A percentile compares a stretch with the other conserved stretches of the same genome.
These are phyloP conservation scores for Gossypium davidsonii DNA, from an alignment of 441 rosid species.

Conservation along the genomic window DNA sequence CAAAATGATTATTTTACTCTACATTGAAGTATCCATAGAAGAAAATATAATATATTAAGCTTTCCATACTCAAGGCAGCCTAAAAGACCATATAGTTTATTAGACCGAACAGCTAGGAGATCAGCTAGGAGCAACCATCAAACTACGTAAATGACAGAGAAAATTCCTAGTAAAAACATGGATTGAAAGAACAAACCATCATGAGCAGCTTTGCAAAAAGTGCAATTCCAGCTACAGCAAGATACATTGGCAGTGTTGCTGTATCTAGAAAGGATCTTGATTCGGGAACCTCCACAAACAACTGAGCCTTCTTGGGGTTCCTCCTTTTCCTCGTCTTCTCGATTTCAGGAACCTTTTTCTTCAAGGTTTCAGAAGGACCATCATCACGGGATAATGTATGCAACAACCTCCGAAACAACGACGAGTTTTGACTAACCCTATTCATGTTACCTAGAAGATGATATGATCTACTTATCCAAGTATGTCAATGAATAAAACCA, in stretches of 20 bases:
- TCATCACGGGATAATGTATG: slow-evolving; percentile 37
- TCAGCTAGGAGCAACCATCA: background rate
- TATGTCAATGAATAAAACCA: background rate
- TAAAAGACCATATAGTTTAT: background rate
- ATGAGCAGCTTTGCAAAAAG: slow-evolving; percentile 74
- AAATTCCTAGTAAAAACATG: background rate
- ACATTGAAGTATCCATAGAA: background rate
- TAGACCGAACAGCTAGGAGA: background rate
- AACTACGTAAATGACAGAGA: background rate
- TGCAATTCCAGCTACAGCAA: slow-evolving; percentile 62
- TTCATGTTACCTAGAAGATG: slow-evolving; percentile 30
- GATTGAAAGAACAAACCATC: slow-evolving; percentile 46
- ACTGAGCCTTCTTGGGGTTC: slow-evolving; percentile 43
- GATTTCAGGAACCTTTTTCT: slow-evolving; percentile 46
- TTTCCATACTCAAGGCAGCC: background rate
- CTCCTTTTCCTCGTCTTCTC: slow-evolving; percentile 47
- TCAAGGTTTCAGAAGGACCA: slow-evolving; percentile 55
- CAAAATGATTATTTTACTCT: background rate
- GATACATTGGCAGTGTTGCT: slow-evolving; percentile 70
- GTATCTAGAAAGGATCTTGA: slow-evolving; percentile 65
- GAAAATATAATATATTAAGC: background rate
- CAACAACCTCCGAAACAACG: slow-evolving; percentile 33
- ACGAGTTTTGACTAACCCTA: slow-evolving; percentile 30
- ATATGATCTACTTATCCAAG: slow-evolving; percentile 12
- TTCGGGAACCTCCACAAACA: slow-evolving; percentile 78